phyloP scores from a whole-genome alignment of 176 grass and related monocot species.

The Bothriochloa decipiens region DNA sequence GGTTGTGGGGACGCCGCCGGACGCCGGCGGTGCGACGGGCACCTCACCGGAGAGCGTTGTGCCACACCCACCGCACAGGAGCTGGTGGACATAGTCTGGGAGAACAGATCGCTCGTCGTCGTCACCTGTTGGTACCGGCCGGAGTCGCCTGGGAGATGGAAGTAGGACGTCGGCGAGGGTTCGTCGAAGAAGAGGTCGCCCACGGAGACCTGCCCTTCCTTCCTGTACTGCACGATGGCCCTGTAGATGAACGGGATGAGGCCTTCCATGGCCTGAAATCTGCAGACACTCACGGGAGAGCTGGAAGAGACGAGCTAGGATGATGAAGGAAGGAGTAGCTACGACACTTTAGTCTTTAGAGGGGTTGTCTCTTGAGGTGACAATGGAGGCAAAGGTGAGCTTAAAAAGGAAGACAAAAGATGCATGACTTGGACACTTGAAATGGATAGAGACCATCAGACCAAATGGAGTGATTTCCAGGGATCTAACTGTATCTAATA shows the following conservation, averaged over 20 bases:
- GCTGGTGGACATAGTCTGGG: constrained; percentile 19
- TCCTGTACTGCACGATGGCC: constrained; percentile 68
- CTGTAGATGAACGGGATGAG: constrained; percentile 89
- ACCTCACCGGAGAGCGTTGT: constrained; percentile 39
- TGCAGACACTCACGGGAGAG: constrained; percentile 26
- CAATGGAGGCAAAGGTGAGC: constrained; percentile 12
- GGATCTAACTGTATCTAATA: constrained; percentile 23
- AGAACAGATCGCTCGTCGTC: constrained; percentile 32
- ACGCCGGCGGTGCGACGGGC: constrained; percentile 37
- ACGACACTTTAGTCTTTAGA: neutral
- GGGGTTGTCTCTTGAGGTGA: neutral
- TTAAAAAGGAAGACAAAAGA: constrained; percentile 60
- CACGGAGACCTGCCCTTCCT: constrained; percentile 59
- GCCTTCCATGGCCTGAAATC: constrained; percentile 60
- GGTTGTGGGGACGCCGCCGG: neutral
- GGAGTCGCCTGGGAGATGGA: constrained; percentile 64
- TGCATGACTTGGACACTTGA: constrained; percentile 32
- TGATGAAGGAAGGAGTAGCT: constrained; percentile 23
- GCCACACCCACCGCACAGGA: neutral
- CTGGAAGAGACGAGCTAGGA: neutral
- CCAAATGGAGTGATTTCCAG: constrained; percentile 34
- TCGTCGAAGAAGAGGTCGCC: constrained; percentile 64
- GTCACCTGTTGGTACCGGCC: constrained; percentile 54
- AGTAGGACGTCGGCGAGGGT: constrained; percentile 57
- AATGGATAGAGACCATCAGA: constrained; percentile 39